phyloP scores from a whole-genome alignment of 1,139 yeast species.

The Sugiyamaella neomexicana region DNA sequence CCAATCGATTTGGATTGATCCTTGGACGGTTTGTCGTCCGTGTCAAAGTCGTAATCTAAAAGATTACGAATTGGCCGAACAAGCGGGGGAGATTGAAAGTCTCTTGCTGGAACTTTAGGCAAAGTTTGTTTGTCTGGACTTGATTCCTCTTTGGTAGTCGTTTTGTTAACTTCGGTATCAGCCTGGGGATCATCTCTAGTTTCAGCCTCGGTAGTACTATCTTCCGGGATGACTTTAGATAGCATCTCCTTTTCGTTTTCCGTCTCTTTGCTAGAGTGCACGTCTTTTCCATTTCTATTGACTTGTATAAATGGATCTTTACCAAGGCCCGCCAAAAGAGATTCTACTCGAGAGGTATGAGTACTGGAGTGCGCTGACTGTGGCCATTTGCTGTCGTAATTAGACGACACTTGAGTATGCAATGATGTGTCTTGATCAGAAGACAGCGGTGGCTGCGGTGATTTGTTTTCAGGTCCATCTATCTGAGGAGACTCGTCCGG shows the following conservation, averaged over 20 bases:
- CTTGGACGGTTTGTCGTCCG: not conserved
- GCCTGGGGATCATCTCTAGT: not conserved
- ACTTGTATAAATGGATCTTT: not conserved
- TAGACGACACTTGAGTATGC: not conserved
- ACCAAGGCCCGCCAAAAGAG: not conserved
- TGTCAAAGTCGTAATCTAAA: constrained; percentile 5
- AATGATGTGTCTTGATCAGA: not conserved
- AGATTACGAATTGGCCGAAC: constrained; percentile 10
- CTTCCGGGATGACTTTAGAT: no score
- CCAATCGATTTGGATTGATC: not conserved
- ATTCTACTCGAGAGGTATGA: not conserved
- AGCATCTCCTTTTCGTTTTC: not conserved
- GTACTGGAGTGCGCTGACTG: not conserved
- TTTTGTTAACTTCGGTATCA: not conserved
- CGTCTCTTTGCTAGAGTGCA: not conserved
- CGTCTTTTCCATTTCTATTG: not conserved
- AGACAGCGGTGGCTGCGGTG: not conserved
- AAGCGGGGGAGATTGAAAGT: not conserved
- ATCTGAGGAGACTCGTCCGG: not conserved
- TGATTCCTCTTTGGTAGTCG: no score
- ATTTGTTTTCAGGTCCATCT: no score
- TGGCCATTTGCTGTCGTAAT: not conserved
- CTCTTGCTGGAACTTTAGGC: not conserved
- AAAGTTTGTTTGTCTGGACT: no score
- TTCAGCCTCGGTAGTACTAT: not conserved